These are phyloP conservation scores for Penicillium bovifimosum DNA, from an alignment of 495 filamentous ascomycete genomes.

Conservation along the genomic window DNA sequence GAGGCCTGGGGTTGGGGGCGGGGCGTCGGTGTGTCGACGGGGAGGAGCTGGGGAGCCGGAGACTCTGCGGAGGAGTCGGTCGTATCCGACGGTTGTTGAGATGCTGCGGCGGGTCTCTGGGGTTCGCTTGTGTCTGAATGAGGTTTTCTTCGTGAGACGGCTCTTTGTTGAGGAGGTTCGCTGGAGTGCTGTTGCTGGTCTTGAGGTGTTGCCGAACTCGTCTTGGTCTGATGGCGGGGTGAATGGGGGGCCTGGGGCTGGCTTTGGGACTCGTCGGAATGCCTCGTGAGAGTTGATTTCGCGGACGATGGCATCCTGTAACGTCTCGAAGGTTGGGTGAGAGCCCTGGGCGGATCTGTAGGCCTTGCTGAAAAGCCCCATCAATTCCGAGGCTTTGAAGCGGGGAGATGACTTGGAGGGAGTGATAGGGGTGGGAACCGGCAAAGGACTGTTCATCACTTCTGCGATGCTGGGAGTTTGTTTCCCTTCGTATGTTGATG, in stretches of 20 bases:
- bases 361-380: conserved; percentile 41
- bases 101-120: conserved; percentile 33
- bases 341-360: conserved; percentile 28
- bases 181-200: conserved; percentile 9
- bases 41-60: conserved; percentile 21
- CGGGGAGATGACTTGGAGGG: conserved; percentile 19
- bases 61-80: conserved; percentile 16
- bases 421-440: conserved; percentile 18
- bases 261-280: conserved; percentile 35
- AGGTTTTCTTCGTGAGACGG: conserved; percentile 25
- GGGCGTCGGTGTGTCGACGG: conserved; percentile 41
- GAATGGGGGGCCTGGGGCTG: conserved; percentile 32
- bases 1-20: conserved; percentile 30
- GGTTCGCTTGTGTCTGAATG: conserved; percentile 30
- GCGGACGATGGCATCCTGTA: conserved; percentile 44
- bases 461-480: conserved; percentile 40
- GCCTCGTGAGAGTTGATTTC: conserved; percentile 48
- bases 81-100: conserved; percentile 27
- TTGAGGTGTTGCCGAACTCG: conserved; percentile 15
- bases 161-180: conserved; percentile 20
- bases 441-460: conserved; percentile 41
- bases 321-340: conserved; percentile 39
- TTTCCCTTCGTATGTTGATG: conserved; percentile 22
- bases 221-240: conserved; percentile 30
- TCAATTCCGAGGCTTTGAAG: conserved; percentile 38